Base-by-base conservation (phyloP, 2,329 filamentous ascomycete species). In the Fusarium abutilonis region DNA sequence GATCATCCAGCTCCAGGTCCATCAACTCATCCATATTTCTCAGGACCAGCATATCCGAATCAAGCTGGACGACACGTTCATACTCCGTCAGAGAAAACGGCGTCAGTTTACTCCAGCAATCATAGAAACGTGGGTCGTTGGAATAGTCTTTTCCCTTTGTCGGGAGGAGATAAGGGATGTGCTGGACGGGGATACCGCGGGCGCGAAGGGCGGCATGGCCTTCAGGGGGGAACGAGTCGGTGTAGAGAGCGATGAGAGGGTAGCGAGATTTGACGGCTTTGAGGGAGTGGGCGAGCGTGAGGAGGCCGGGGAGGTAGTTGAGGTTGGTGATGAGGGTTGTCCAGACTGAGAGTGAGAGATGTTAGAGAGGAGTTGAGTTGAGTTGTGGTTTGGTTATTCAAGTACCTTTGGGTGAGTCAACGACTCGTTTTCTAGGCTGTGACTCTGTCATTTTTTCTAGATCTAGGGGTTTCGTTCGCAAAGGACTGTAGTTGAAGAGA, bases 1-100 rank as follows among this genome's bases (percentile, higher is more conserved):
- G 56, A 29, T 78, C 72, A 75, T 94, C 91, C 41, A 96, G 84
- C 60, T 85, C 79, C 45, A 96, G 69, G n/a, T 91, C 86, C 91
- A 96, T 96, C 66, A 96, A 80, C 78, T 96, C 92, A 74, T 96
- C 93, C 91, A 97, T 96, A 76, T 96, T 96, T 70, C 82, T 82
- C 64, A 89, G 77, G 8, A 92, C 87, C 46, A 96, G 78, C 92
- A 96, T 96, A 78, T 97, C 93, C 71, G 89, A 90, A 77, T 97
- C 93, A 51, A 97, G 82, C 77, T 92, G 90, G 32, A 96, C 90
- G 31, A 96, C 86, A 36, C 92, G 85, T 23, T 88, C 82, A 77
- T 93, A 96, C 73, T 93, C 87, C 15, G 82, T 82, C 29, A 96
- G 81, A 19, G 85, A 87, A 74, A 96, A 97, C 6, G 90, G 87